phyloP scores from a whole-genome alignment of 2,329 filamentous ascomycete species.

The Aspergillus puulaauensis region DNA sequence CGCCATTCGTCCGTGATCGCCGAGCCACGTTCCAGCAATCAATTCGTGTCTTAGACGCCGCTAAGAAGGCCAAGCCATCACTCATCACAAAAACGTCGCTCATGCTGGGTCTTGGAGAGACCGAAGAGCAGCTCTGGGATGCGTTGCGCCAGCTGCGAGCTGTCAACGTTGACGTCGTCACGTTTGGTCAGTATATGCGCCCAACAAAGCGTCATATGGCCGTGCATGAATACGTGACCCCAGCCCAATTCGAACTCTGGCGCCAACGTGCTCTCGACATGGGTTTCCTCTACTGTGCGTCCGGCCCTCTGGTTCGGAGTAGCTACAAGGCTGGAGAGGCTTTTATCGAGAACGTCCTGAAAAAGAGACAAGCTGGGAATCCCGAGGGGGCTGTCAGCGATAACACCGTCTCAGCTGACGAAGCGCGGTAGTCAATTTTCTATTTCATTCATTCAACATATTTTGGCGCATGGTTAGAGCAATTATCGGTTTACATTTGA shows the following conservation, averaged over 20 bases:
- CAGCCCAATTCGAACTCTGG: constrained; percentile 90
- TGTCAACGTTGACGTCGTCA: constrained; percentile 86
- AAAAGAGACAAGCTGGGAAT: constrained; percentile 61
- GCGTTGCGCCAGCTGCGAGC: constrained; percentile 77
- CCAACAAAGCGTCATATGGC: constrained; percentile 97
- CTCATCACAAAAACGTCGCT: constrained; percentile 98
- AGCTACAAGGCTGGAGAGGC: constrained; percentile 98
- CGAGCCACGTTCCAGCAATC: constrained; percentile 87
- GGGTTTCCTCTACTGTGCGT: constrained; percentile 96
- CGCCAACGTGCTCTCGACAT: constrained; percentile 83
- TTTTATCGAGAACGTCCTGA: constrained; percentile 97
- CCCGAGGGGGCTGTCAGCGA: constrained; percentile 25
- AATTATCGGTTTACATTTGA: neutral
- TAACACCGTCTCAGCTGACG: constrained; percentile 25
- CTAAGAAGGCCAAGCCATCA: constrained; percentile 71
- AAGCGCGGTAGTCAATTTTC: constrained; percentile 25
- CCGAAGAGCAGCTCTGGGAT: constrained; percentile 78
- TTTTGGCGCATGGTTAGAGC: constrained; percentile 15
- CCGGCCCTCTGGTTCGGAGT: constrained; percentile 86
- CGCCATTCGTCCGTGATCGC: constrained; percentile 84
- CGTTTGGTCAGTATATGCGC: constrained; percentile 99
- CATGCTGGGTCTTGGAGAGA: constrained; percentile 94
- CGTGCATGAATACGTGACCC: constrained; percentile 92
- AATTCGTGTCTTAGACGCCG: constrained; percentile 73
- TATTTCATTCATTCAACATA: neutral